Conservation (phyloP, 768 basidiomycete genomes). For the Lentinula sp. region DNA sequence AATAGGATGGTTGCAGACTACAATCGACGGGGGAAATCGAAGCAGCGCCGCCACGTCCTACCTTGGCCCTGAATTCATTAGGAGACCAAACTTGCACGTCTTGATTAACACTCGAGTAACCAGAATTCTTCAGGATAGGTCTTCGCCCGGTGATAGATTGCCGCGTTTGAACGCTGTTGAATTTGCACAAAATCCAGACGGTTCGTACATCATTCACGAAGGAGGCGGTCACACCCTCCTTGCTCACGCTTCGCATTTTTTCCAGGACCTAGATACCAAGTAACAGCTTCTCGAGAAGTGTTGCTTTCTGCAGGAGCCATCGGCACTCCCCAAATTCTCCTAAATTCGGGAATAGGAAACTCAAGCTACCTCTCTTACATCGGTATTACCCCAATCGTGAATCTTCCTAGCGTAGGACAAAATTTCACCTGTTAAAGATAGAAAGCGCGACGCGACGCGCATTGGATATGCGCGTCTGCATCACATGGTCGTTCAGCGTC, state of each 20-base stretch:
- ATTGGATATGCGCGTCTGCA: too few species aligned
- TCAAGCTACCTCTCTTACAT: background rate
- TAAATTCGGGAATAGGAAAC: constrained; percentile 15
- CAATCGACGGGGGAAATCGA: constrained; percentile 14
- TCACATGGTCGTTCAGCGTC: too few species aligned
- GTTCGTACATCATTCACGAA: background rate
- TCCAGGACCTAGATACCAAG: background rate
- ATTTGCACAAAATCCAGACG: background rate
- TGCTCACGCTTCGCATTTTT: background rate
- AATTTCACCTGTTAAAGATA: constrained; percentile 2
- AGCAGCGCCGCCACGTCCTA: constrained; percentile 19
- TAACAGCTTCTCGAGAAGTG: constrained; percentile 17
- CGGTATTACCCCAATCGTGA: constrained; percentile 1
- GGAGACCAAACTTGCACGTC: constrained; percentile 17
- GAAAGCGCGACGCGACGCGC: too few species aligned
- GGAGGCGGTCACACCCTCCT: too few species aligned
- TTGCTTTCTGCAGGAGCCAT: constrained; percentile 20
- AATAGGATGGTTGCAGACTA: constrained; percentile 15
- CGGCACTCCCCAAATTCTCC: constrained; percentile 16
- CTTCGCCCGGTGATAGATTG: background rate
- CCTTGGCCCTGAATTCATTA: constrained; percentile 13
- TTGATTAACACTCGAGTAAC: constrained; percentile 14
- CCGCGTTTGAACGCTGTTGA: background rate
- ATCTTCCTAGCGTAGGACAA: constrained; percentile 11
- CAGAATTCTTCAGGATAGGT: constrained; percentile 6